Base-by-base conservation (phyloP, 495 filamentous ascomycete genomes). In the Neurospora sp. region DNA sequence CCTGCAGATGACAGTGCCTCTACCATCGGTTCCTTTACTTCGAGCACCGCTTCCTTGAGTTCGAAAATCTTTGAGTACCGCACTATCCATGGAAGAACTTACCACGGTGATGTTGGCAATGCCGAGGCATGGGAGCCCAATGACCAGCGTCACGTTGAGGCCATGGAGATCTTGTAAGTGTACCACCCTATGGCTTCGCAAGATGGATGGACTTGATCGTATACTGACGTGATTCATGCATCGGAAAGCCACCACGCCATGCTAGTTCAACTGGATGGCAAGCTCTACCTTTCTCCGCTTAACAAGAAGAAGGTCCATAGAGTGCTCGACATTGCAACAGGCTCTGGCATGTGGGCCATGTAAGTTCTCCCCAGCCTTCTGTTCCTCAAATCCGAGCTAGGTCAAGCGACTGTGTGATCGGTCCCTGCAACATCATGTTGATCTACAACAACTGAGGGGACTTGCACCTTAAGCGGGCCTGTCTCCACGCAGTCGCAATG, bases 251-350 rank as follows among this genome's bases (percentile, higher is more conserved):
- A 80, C 65, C 78, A 80, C 72, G 74, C 76, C 74, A 69, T 80
- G 70, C 73, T 76, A 1, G 77, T 80, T 9, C 70, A 85, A 14
- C 81, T 88, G 4, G 86, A 84, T 35, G 88, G 88, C 2, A 82
- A 83, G 48, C 82, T 89, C 8, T 84, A 83, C 75, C 81, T 89
- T 10, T 85, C 89, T 0, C 89, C 89, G 7, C 75, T 91, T 12
- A 76, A 75, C 0, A 42, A 48, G n/a, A 44, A 76, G 2, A 76
- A 84, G 16, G 8, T 41, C 72, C 91, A 31, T 45, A 77, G 0
- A 76, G 85, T 71, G 37, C 70, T 84, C 8, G 82, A 84, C 35
- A 73, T 83, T 3, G 82, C 75, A 8, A 82, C 80, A n/a, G 82
- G 82, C 37, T 78, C 74, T 7, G 82, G 82, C 71, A 78, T 84